Conservation (phyloP, 1,139 yeast species). For the Magnusiomyces suaveolens region DNA sequence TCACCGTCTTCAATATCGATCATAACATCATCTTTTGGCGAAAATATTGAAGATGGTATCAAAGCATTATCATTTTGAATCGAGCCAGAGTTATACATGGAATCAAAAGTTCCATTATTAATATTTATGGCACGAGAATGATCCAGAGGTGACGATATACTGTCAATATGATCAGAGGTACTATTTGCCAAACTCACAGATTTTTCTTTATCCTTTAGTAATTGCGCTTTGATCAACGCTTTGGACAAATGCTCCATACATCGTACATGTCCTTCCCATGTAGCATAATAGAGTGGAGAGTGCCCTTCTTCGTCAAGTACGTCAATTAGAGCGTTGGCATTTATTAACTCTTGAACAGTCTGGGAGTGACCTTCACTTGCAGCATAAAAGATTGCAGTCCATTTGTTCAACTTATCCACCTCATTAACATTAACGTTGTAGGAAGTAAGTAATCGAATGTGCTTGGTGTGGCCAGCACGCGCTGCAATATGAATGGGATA, state of each 20-base stretch:
- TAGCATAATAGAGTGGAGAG: constrained; percentile 79
- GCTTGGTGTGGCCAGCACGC: constrained; percentile 63
- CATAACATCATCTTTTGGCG: constrained; percentile 14
- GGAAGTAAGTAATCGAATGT: constrained; percentile 57
- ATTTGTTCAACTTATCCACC: constrained; percentile 73
- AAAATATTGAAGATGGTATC: constrained; percentile 1
- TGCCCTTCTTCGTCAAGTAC: constrained; percentile 76
- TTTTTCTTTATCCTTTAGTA: neutral
- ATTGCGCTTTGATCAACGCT: neutral
- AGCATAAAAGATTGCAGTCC: constrained; percentile 92
- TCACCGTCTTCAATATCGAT: constrained; percentile 30
- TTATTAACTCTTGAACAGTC: constrained; percentile 62
- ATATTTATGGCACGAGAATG: constrained; percentile 17
- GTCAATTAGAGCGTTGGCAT: constrained; percentile 61
- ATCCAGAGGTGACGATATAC: constrained; percentile 12
- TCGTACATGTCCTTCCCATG: constrained; percentile 83
- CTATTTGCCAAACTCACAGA: neutral
- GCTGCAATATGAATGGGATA: constrained; percentile 84
- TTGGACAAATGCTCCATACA: constrained; percentile 54
- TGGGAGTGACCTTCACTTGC: constrained; percentile 73
- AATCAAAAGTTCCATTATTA: neutral
- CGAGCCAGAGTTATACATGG: neutral
- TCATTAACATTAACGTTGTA: constrained; percentile 75
- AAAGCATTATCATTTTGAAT: constrained; percentile 8
- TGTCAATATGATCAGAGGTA: neutral